Evolutionary conservation across 345 rosid genomes (phyloP).

Genomic region (Orychophragmus violaceus): DNA sequence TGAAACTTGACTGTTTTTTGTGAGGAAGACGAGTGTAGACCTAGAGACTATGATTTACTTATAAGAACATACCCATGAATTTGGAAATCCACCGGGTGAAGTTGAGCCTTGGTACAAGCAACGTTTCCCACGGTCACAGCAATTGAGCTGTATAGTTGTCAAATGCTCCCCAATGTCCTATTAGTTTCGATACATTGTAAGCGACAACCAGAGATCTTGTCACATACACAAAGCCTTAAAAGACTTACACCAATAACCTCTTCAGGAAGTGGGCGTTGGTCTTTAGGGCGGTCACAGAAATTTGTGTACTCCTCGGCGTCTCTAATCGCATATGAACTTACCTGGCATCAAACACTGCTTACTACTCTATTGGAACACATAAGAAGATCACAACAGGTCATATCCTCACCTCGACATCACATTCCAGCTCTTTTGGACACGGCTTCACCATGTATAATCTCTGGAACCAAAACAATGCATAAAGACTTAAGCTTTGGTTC

Average conservation of each 20-base stretch:
- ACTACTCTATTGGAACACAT: background rate
- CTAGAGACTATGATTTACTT: background rate
- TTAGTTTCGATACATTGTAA: background rate
- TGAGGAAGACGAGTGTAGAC: background rate
- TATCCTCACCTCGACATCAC: constrained; percentile 77
- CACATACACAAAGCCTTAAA: background rate
- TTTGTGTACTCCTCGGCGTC: constrained; percentile 85
- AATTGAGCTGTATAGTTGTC: constrained; percentile 63
- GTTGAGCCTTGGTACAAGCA: constrained; percentile 78
- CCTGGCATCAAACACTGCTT: constrained; percentile 28
- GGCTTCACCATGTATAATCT: constrained; percentile 88
- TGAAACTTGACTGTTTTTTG: background rate
- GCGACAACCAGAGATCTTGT: background rate
- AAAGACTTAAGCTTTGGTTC: background rate
- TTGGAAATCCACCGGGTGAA: constrained; percentile 74
- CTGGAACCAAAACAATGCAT: constrained; percentile 32
- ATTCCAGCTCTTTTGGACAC: constrained; percentile 84
- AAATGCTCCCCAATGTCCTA: constrained; percentile 74
- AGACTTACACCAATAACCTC: constrained; percentile 58
- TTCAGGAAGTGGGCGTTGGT: constrained; percentile 81
- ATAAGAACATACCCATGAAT: constrained; percentile 56
- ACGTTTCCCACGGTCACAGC: constrained; percentile 70
- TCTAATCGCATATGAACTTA: constrained; percentile 71
- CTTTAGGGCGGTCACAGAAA: constrained; percentile 78
- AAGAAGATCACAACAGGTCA: constrained; percentile 27